Evolutionary conservation across 306 rosid species (phyloP).

Genomic region (Dryas drummondii): DNA sequence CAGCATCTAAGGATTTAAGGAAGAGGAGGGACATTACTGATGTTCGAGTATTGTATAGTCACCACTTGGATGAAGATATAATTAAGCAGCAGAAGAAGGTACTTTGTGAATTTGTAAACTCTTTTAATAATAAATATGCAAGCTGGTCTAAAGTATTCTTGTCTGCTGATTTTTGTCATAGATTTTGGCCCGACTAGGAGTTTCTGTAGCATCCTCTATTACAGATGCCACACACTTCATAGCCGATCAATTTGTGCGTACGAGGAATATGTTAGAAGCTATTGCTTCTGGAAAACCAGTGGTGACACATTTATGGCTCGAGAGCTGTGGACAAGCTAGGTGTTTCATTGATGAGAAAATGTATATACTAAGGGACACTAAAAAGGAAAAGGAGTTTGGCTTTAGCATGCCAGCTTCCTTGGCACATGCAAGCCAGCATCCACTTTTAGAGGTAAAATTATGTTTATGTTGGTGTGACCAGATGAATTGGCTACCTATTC

Average conservation of each 20-base stretch:
- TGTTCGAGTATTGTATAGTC: constrained; percentile 78
- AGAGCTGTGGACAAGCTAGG: constrained; percentile 90
- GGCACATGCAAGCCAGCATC: constrained; percentile 60
- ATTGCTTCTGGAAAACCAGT: constrained; percentile 89
- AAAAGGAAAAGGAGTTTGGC: constrained; percentile 90
- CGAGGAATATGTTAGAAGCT: constrained; percentile 92
- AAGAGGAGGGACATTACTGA: constrained; percentile 76
- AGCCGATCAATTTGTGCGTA: constrained; percentile 83
- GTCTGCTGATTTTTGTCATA: constrained; percentile 40
- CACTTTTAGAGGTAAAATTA: constrained; percentile 64
- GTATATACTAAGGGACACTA: constrained; percentile 69
- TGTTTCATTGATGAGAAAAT: constrained; percentile 85
- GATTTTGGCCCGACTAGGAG: constrained; percentile 72
- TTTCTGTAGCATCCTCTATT: constrained; percentile 63
- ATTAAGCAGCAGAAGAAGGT: constrained; percentile 92
- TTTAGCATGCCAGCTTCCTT: constrained; percentile 83
- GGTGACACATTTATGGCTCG: constrained; percentile 91
- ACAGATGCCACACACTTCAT: constrained; percentile 89
- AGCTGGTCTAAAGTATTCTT: constrained; percentile 26
- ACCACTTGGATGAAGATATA: constrained; percentile 69
- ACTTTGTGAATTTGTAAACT: constrained; percentile 18
- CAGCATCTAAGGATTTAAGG: constrained; percentile 68
- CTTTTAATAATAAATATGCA: constrained; percentile 6
- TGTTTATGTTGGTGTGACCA: constrained; percentile 5
- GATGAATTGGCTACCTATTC: constrained; percentile 25